phyloP scores from a whole-genome alignment of 106 monocot genomes.

The Acanthochlamys bracteata region DNA sequence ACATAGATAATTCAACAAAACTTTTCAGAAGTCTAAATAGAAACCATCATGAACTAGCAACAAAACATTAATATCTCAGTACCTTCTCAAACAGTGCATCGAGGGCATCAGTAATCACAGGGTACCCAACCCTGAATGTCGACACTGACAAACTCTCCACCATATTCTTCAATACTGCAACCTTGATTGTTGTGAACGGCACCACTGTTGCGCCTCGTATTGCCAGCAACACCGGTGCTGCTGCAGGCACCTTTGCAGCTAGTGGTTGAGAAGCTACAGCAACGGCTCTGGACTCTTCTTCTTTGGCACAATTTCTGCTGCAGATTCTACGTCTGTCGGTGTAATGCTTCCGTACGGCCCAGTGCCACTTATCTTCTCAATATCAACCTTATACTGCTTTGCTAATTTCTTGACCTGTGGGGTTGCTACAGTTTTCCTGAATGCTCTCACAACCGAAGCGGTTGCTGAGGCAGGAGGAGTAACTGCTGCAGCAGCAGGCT shows the following conservation, averaged over 20 bases:
- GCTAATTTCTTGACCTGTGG: slow-evolving; percentile 92
- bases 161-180: slow-evolving; percentile 94
- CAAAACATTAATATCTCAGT: background rate
- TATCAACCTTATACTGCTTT: slow-evolving; percentile 91
- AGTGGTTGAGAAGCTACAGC: background rate
- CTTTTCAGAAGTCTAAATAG: background rate
- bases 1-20: background rate
- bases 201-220: slow-evolving; percentile 62
- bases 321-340: slow-evolving; percentile 63
- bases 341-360: slow-evolving; percentile 79
- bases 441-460: background rate
- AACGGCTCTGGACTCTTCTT: slow-evolving; percentile 4
- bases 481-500: slow-evolving; percentile 19
- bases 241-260: slow-evolving; percentile 4
- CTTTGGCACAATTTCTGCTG: slow-evolving; percentile 62
- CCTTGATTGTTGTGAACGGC: slow-evolving; percentile 84
- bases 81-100: slow-evolving; percentile 91
- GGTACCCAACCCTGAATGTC: slow-evolving; percentile 88
- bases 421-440: slow-evolving; percentile 50
- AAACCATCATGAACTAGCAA: background rate
- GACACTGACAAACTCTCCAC: slow-evolving; percentile 84
- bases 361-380: slow-evolving; percentile 46
- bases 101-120: slow-evolving; percentile 58
- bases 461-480: slow-evolving; percentile 11
- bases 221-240: slow-evolving; percentile 14